These are phyloP conservation scores for Aristolochia fimbriata DNA, from an alignment of 164 flowering plant genomes.

Conservation along the genomic window DNA sequence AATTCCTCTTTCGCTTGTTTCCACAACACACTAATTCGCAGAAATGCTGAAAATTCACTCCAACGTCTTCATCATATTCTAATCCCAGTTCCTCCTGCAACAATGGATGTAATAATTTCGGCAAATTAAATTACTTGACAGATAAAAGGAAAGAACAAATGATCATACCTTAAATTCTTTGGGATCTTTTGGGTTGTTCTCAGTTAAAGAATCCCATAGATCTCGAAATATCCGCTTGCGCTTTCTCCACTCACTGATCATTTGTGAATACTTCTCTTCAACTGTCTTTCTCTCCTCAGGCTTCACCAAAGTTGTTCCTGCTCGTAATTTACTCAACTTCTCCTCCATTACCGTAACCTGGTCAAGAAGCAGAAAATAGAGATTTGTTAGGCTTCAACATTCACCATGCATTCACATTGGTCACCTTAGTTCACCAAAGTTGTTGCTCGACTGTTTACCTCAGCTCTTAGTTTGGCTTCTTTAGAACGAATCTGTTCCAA, in stretches of 20 bases:
- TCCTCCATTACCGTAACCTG: constrained; percentile 28
- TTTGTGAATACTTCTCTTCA: constrained; percentile 14
- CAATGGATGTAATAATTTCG: neutral
- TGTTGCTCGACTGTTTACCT: constrained; percentile 27
- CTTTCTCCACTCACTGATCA: constrained; percentile 72
- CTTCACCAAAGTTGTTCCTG: constrained; percentile 23
- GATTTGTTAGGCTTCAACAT: too few species aligned
- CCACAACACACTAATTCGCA: constrained; percentile 36
- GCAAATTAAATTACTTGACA: neutral
- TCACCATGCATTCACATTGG: too few species aligned
- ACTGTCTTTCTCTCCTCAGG: constrained; percentile 25
- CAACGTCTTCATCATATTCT: constrained; percentile 87
- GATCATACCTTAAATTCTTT: constrained; percentile 83
- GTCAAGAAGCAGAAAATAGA: constrained; percentile 1
- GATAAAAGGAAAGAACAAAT: neutral
- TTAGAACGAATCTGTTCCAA: constrained; percentile 58
- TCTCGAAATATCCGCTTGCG: constrained; percentile 53
- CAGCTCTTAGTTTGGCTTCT: constrained; percentile 40
- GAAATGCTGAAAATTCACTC: constrained; percentile 59
- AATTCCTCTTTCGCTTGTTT: constrained; percentile 44
- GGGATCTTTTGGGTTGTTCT: constrained; percentile 13
- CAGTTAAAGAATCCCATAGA: constrained; percentile 12
- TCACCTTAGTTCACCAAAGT: neutral
- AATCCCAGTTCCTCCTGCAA: constrained; percentile 86
- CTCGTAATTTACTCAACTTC: constrained; percentile 21